Evolutionary conservation across 148 eudicot genomes (phyloP).

Genomic region (Camellia japonica): DNA sequence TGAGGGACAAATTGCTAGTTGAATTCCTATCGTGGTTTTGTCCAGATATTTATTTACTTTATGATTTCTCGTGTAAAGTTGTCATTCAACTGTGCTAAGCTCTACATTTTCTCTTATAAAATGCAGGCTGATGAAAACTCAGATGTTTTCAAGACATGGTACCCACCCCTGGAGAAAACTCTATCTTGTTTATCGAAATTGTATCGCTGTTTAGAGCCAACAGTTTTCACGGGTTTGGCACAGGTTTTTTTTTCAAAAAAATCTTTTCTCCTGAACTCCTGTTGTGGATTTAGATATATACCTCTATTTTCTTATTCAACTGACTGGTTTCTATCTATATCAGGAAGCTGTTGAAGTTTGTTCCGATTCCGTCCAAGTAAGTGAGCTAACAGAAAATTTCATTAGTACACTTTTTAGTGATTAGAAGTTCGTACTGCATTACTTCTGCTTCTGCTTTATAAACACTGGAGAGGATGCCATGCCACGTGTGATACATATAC

Average conservation of each 20-base stretch:
- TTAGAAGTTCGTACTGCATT: not conserved
- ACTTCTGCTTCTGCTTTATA: too few relatives aligned
- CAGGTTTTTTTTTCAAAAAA: conserved; percentile 55
- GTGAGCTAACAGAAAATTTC: conserved; percentile 17
- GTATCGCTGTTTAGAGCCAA: conserved; percentile 78
- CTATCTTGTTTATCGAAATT: conserved; percentile 78
- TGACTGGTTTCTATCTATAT: conserved; percentile 22
- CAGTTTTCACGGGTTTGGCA: conserved; percentile 96
- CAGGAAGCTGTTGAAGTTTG: conserved; percentile 99
- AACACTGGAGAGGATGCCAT: not conserved
- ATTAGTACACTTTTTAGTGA: not conserved
- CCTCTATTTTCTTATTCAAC: conserved; percentile 11
- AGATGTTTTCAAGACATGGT: conserved; percentile 76
- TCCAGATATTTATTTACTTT: not conserved
- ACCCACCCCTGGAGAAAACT: conserved; percentile 94
- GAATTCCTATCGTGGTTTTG: not conserved
- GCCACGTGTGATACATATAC: not conserved
- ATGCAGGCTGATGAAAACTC: conserved; percentile 63
- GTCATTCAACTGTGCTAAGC: not conserved
- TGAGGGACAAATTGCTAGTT: not conserved
- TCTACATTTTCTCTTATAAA: not conserved
- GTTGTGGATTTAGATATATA: not conserved
- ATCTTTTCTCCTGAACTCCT: not conserved
- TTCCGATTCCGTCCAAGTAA: conserved; percentile 84
- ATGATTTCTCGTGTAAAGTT: not conserved